phyloP scores from a whole-genome alignment of 805 yeast genomes.

The Metschnikowia noctiluminum region DNA sequence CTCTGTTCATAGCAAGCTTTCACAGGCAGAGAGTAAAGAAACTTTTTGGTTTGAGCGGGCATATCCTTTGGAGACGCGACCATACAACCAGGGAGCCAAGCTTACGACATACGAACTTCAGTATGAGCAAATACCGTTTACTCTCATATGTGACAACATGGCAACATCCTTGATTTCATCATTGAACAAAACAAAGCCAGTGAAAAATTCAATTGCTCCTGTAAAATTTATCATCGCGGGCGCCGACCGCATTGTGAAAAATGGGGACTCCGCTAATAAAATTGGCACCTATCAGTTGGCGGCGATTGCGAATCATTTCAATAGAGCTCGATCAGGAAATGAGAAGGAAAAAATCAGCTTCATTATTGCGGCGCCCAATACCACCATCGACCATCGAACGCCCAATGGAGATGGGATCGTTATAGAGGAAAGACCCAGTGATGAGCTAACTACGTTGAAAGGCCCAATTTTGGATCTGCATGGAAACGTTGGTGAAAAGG shows the following conservation, averaged over 20 bases:
- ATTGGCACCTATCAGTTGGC: constrained; percentile 93
- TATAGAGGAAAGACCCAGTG: constrained; percentile 83
- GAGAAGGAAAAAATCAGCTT: constrained; percentile 59
- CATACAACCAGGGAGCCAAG: constrained; percentile 94
- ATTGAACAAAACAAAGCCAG: constrained; percentile 31
- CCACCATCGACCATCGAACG: constrained; percentile 76
- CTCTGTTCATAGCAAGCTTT: constrained; percentile 51
- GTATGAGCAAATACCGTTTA: constrained; percentile 82
- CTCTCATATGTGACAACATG: constrained; percentile 88
- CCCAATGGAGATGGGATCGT: constrained; percentile 68
- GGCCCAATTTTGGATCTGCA: constrained; percentile 46
- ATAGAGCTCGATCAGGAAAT: constrained; percentile 14
- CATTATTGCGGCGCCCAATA: constrained; percentile 92
- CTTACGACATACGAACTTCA: constrained; percentile 88
- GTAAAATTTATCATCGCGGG: constrained; percentile 88
- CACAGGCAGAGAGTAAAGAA: constrained; percentile 24
- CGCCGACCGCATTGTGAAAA: constrained; percentile 88
- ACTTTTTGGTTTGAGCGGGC: constrained; percentile 61
- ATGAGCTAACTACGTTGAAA: constrained; percentile 71
- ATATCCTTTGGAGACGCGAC: constrained; percentile 91
- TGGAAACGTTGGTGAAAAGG: constrained; percentile 29
- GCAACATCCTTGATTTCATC: constrained; percentile 67
- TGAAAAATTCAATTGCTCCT: constrained; percentile 47
- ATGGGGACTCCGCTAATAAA: constrained; percentile 96
- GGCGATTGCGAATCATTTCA: constrained; percentile 56